phyloP scores from a whole-genome alignment of 495 filamentous ascomycete genomes.

The Xylaria scruposa region DNA sequence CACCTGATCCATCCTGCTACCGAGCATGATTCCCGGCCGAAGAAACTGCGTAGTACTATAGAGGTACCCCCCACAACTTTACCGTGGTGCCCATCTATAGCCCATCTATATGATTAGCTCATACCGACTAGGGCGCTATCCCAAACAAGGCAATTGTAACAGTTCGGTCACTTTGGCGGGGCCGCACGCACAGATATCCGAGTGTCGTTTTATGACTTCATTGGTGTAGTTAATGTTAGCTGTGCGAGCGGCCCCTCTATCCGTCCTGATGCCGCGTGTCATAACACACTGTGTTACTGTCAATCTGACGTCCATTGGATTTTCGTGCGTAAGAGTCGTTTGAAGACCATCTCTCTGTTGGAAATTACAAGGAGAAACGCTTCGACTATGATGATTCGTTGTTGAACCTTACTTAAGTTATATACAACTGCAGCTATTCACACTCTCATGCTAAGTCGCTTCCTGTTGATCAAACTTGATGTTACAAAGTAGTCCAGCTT shows the following conservation, averaged over 20 bases:
- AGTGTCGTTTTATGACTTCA: too few species aligned
- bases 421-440: not conserved
- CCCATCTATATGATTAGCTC: not conserved
- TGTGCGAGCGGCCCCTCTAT: too few species aligned
- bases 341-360: not conserved
- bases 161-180: not conserved
- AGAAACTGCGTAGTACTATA: too few species aligned
- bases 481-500: not conserved
- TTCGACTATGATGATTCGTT: not conserved
- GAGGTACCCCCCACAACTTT: too few species aligned
- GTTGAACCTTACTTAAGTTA: not conserved
- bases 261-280: too few species aligned
- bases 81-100: too few species aligned
- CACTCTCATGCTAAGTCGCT: not conserved
- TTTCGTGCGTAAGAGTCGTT: not conserved
- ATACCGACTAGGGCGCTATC: not conserved
- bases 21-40: too few species aligned
- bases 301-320: too few species aligned
- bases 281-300: too few species aligned
- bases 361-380: not conserved
- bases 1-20: too few species aligned
- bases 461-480: not conserved
- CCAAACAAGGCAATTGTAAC: constrained; percentile 20
- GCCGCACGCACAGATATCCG: not conserved
- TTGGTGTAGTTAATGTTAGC: too few species aligned